phyloP scores from a whole-genome alignment of 495 filamentous ascomycete species.

The Geopyxis carbonaria region DNA sequence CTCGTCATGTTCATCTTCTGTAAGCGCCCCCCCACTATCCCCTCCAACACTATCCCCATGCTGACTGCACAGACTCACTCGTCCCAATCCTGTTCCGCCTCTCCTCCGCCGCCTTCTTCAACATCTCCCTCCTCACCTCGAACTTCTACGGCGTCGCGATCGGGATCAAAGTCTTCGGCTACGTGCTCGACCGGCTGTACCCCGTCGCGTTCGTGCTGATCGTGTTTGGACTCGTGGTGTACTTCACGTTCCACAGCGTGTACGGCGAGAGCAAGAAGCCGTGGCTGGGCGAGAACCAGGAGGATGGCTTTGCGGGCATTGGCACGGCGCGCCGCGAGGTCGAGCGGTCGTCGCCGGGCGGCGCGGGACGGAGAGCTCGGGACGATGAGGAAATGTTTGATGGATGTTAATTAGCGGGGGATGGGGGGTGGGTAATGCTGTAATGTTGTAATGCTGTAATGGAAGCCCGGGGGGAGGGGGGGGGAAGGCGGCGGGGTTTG shows the following conservation, averaged over 20 bases:
- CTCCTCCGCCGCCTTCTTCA: conserved; percentile 83
- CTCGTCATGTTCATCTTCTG: conserved; percentile 64
- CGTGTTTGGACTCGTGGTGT: conserved; percentile 62
- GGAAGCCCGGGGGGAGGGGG: no score
- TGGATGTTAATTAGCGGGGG: no score
- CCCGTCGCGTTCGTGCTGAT: conserved; percentile 90
- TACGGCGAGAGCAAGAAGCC: conserved; percentile 89
- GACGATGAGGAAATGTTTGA: no score
- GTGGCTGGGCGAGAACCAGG: conserved; percentile 78
- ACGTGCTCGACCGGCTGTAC: conserved; percentile 73
- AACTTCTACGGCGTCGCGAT: conserved; percentile 97
- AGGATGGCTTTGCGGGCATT: conserved; percentile 58
- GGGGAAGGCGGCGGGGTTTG: no score
- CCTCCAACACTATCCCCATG: not conserved
- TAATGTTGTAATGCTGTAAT: no score
- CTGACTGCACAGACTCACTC: conserved; percentile 36
- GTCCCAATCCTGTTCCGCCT: conserved; percentile 79
- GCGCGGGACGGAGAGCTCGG: no score
- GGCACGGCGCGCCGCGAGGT: conserved; percentile 79
- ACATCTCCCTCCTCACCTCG: conserved; percentile 79
- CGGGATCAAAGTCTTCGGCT: conserved; percentile 68
- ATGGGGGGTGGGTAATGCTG: no score
- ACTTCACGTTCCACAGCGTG: conserved; percentile 58
- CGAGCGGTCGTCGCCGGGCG: no score
- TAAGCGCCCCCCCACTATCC: conserved; percentile 4